Base-by-base conservation (phyloP, 805 yeast genomes). In the Komagataella populi region DNA sequence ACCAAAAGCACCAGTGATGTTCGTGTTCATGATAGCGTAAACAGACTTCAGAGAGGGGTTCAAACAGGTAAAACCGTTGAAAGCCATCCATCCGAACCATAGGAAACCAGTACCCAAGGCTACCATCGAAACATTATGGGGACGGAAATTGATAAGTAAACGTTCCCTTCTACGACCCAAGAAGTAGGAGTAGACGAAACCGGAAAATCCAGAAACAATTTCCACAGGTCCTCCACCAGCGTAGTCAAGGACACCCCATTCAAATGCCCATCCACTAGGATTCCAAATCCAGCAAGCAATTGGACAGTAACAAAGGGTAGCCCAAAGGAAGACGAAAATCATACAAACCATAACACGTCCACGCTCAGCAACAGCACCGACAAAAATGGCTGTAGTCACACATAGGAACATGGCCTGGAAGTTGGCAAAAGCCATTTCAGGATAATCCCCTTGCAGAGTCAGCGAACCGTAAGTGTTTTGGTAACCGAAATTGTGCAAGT, bases 201-300 rank as follows among this genome's bases (percentile, higher is more conserved):
- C 97, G 43, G 88, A 85, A 22, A 89, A 84, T 54, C 98, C 98
- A 22, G 95, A 83, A 30, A 87, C 75, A 52, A 93, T 87, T 65
- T 91, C 98, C 23, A 91, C 96, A 0, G 97, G 96, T 0, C 97
- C 97, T 52, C 98, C 98, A 30, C 99, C 99, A 22, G 99, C 99
- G 66, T 87, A 91, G 65, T 91, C 99, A 50, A 91, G 72, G 1
- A 83, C 98, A 5, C 96, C 96, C 81, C 96, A 91, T 58, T 80
- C 73, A 57, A 75, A 76, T 44, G 96, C 96, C 98, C 98, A 91
- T 45, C 99, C 98, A 48, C 82, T 83, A 1, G 86, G 63, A 52
- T 88, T 84, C 98, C 98, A 91, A 51, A 87, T 81, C 97, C 98
- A 90, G 68, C 81, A 87, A 5, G 91, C 91, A n/a, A 91, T 77